Base-by-base conservation (phyloP, 2,329 filamentous ascomycete species). In the Zasmidium citrigriseum region DNA sequence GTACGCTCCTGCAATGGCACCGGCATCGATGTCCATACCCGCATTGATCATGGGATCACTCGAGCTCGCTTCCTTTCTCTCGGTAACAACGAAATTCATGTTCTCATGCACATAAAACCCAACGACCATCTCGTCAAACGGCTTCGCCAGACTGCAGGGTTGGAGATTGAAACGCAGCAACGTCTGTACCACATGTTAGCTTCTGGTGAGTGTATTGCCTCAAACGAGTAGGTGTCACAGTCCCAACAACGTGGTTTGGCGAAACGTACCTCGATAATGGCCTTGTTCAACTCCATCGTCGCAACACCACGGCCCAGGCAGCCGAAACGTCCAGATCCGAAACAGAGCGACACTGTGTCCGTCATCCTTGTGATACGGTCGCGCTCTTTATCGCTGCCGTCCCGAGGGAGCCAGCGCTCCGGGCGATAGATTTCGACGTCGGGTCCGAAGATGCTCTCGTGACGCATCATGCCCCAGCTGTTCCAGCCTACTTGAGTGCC, bases 401-500 rank as follows among this genome's bases (percentile, higher is more conserved):
- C 65, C 20, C 59, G 59, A 4, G 64, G 58, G 20, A 75, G 54
- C 75, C 75, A 77, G 9, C 75, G 64, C 62, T 76, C 74, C 0
- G 75, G 75, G 0, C 74, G 64, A 56, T 70, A 77, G 34, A 76
- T 67, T 16, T 75, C 69, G 3, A 69, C 68, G 58, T 77, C 75
- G 7, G 57, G 52, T 3, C 75, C 75, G 48, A 76, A 77, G 44
- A 76, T 69, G 16, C 70, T 65, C n/a, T 65, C 61, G 41, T 73
- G 63, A 34, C 68, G 68, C 68, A 72, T 71, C 68, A 76, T 71
- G 24, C 69, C 73, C 71, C 72, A 76, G 48, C 67, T 69, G 55
- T 75, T 75, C 71, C 70, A 73, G 21, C 70, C 74, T n/a, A 77
- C 70, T 55, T 73, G 69, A 0, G 73, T 75, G 3, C 73, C 73